Evolutionary conservation across 202 grass and related monocot species (phyloP).

Genomic region (Eragrostis tef): DNA sequence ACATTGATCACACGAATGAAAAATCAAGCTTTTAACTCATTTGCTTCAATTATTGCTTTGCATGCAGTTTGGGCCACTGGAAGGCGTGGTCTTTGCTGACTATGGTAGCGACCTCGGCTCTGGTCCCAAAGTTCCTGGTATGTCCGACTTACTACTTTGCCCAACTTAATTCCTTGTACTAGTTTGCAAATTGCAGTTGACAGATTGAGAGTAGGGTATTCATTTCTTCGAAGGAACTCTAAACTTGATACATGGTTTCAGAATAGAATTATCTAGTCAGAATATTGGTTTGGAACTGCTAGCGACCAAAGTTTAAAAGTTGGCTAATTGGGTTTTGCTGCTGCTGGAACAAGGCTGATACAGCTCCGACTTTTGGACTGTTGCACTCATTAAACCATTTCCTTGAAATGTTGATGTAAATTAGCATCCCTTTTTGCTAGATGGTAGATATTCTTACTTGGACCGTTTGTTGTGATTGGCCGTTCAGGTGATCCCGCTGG

Average conservation of each 20-base stretch:
- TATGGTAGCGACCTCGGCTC: conserved; percentile 92
- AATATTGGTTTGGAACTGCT: not conserved
- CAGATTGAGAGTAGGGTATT: not conserved
- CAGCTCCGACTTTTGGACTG: not conserved
- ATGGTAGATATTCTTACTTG: conserved; percentile 40
- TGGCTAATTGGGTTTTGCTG: not conserved
- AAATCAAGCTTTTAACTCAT: conserved; percentile 1
- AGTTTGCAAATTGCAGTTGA: conserved; percentile 5
- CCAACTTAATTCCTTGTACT: not conserved
- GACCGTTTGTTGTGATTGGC: conserved; percentile 37
- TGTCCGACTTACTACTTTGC: conserved; percentile 37
- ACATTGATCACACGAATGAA: conserved; percentile 13
- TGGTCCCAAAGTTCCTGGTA: conserved; percentile 85
- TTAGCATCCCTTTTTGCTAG: not conserved
- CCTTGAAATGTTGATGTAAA: not conserved
- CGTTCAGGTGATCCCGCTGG: conserved; percentile 83
- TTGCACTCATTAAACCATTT: not conserved
- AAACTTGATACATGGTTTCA: not conserved
- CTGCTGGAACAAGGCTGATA: conserved; percentile 21
- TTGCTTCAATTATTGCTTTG: conserved; percentile 16
- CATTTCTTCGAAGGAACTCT: not conserved
- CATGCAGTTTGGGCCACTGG: conserved; percentile 80
- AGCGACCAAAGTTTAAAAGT: not conserved
- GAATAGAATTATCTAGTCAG: not conserved
- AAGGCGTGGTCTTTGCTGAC: conserved; percentile 91